Evolutionary conservation across 2,329 filamentous ascomycete genomes (phyloP), one percentile per base, ranked within the genome.

Genomic region (Colletotrichum scovillei): DNA sequence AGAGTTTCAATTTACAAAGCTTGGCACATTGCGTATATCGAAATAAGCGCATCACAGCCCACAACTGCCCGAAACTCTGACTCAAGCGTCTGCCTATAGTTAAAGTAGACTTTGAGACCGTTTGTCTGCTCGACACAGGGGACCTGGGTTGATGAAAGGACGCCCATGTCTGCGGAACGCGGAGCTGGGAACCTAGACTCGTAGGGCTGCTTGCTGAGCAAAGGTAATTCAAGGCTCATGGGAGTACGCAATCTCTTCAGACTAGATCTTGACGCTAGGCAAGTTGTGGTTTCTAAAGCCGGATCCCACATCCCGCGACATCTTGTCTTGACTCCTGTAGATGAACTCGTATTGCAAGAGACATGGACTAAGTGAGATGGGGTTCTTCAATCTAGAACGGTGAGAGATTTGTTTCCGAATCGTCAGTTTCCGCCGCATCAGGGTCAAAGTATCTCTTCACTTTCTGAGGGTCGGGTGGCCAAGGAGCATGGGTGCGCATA

Each of bases 1-100:
- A 30, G 24, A 49, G n/a, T 42, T 67, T 46, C 58, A 68, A 58
- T 63, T 11, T 58, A 11, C 12, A 63, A 58, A 63, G 64, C 69
- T 68, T 72, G 69, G 64, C 64, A 58, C 19, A 38, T 16, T 55
- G 24, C 56, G 60, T 49, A 68, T 35, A 52, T 69, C 38, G 14
- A 72, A 69, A 59, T 58, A 63, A 63, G 52, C 58, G 57, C 52
- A 35, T 63, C 64, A 11, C 19, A 42, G 38, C 24, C 35, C 28
- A n/a, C 22, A 42, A 59, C 38, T 24, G 35, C 63, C 9, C 12
- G 46, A 12, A 59, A 1, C 3, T 35, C 64, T 72, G 69, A 72
- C 64, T 68, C 69, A 22, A 24, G 14, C 24, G 5, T 52, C 35
- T 6, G 22, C 24, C 32, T 30, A 30, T 4, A 22, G 24, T 6